Percentiles rank a stretch among this genome's conserved stretches.
Evolutionary conservation across 2,329 filamentous ascomycete species (phyloP).

Genomic region (Fusarium sp.): DNA sequence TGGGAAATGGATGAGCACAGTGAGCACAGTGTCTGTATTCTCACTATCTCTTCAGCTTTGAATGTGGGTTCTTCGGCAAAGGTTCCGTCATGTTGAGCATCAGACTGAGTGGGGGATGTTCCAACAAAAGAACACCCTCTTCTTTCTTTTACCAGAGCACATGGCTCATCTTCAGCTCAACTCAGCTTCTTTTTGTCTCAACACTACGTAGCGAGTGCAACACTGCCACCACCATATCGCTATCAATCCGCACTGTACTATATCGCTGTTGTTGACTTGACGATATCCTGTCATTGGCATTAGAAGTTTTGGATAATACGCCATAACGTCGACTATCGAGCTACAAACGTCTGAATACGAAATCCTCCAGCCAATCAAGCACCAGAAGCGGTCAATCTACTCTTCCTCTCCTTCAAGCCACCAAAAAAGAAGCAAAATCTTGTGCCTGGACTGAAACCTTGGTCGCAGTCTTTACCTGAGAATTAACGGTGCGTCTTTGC

Average conservation of each 20-base stretch:
- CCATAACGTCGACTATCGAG: constrained; percentile 6
- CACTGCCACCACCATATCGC: constrained; percentile 12
- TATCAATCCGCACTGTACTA: constrained; percentile 40
- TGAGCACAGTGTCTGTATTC: constrained; percentile 18
- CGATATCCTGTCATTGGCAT: constrained; percentile 19
- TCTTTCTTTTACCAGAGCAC: background rate
- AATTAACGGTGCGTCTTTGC: constrained; percentile 20
- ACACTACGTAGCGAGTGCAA: constrained; percentile 1
- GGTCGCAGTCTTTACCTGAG: constrained; percentile 18
- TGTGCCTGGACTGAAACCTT: constrained; percentile 29
- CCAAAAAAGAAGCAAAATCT: background rate
- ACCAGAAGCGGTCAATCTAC: background rate
- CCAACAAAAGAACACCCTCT: background rate
- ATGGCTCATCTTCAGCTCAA: constrained; percentile 9
- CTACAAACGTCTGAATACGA: constrained; percentile 16
- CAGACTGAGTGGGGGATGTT: background rate
- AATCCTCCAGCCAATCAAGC: background rate
- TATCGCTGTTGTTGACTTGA: background rate
- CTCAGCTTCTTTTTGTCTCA: constrained; percentile 19
- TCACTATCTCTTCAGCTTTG: constrained; percentile 21
- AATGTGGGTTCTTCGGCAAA: constrained; percentile 1
- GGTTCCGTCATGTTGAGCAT: constrained; percentile 7
- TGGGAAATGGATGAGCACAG: constrained; percentile 5
- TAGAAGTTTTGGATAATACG: background rate
- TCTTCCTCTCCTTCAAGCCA: background rate